Evolutionary conservation across 768 basidiomycete species (phyloP), one percentile per base, ranked within the genome.

Genomic region (Hericium rajendrae): DNA sequence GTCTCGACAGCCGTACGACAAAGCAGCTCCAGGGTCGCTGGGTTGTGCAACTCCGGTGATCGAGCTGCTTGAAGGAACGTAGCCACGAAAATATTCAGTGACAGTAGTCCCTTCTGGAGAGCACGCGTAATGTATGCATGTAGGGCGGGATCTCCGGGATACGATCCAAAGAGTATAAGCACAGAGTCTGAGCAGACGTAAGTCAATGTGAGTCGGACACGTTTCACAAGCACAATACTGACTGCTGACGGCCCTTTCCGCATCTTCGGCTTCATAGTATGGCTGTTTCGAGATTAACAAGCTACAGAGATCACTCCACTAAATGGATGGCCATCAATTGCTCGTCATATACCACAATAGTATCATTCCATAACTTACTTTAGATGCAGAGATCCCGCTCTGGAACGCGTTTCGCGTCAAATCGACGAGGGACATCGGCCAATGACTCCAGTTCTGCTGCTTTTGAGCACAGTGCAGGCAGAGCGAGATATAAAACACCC

Each of bases 371-470:
- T 48, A 20, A 26, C 77, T 65, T 63, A 86, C 88, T 74, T 87
- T 87, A 15, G 68, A 59, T 20, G 87, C 72, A 51, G 84, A 74
- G 18, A 88, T 69, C 6, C 88, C 87, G 65, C 78, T 81, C 63
- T 88, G 83, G 59, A 87, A 89, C 40, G 84, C 80, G 67, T 88
- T 88, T 57, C 84, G 75, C 15, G 88, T 86, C 48, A 91, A 70
- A 57, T 81, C 86, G 39, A 77, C 77, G 40, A 90, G 67, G 39
- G 86, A 85, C 87, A 89, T 88, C 32, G 32, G 32, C 9, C 32
- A 32, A 32, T 8, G 32, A 32, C 6, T 32, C 32, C 32, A 4
- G 26, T 26, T 4, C 26, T 26, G 3, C 26, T 26, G 5, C 3
- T 4, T 26, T 26, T 26, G 26, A 26, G 22, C 2, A 22, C 22